These are phyloP conservation scores for Cytospora mali DNA, from an alignment of 2,329 filamentous ascomycete genomes.

Conservation along the genomic window DNA sequence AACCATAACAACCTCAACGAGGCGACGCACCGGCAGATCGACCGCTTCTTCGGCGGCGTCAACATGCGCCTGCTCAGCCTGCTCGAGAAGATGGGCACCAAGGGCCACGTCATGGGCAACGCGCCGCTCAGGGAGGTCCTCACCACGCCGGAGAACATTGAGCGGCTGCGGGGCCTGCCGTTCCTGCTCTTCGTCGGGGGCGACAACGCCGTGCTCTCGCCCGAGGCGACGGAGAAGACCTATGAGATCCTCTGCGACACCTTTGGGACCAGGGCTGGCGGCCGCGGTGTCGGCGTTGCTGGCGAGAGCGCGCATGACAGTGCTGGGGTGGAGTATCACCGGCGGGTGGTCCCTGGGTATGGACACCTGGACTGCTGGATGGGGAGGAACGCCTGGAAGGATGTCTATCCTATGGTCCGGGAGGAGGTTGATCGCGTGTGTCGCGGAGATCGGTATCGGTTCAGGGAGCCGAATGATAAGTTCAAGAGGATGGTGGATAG, in stretches of 20 bases:
- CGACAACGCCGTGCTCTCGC: conserved; percentile 59
- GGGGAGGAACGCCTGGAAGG: conserved; percentile 59
- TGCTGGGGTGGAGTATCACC: conserved; percentile 48
- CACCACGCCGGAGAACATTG: conserved; percentile 53
- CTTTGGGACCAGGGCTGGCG: conserved; percentile 48
- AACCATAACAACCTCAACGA: conserved; percentile 67
- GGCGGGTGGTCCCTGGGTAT: conserved; percentile 58
- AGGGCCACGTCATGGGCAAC: conserved; percentile 56
- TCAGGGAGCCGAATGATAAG: conserved; percentile 47
- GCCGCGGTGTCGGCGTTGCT: conserved; percentile 20
- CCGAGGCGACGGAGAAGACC: conserved; percentile 54
- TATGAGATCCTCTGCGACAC: conserved; percentile 55
- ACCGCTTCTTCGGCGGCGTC: conserved; percentile 64
- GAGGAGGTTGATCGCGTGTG: conserved; percentile 58
- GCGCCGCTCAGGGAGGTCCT: conserved; percentile 50
- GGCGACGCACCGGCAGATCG: conserved; percentile 63
- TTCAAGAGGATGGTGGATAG: conserved; percentile 46
- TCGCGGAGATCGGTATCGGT: conserved; percentile 45
- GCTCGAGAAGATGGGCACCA: conserved; percentile 58
- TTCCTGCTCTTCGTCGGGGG: conserved; percentile 58
- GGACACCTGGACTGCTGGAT: conserved; percentile 66
- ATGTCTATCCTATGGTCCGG: conserved; percentile 60
- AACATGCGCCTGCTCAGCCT: conserved; percentile 60
- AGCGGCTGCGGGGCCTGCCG: conserved; percentile 53
- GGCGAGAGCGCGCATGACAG: conserved; percentile 31